These are phyloP conservation scores for Hagleromyces aurorensis DNA, from an alignment of 805 yeast species.

Conservation along the genomic window DNA sequence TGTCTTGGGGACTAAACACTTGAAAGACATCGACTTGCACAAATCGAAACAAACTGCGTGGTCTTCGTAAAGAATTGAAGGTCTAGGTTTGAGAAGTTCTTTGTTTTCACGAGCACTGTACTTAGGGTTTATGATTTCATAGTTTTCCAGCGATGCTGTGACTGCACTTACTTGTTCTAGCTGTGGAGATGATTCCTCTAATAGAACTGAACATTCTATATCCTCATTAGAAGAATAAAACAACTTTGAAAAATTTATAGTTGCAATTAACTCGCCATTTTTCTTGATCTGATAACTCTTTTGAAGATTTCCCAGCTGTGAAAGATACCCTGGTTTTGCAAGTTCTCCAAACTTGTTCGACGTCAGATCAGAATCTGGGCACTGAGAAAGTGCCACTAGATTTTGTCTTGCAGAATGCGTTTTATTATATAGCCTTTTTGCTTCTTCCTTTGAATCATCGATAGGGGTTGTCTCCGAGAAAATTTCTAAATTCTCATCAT, in stretches of 20 bases:
- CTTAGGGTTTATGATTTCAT: slow-evolving; percentile 32
- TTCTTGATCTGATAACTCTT: slow-evolving; percentile 36
- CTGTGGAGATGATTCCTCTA: slow-evolving; percentile 20
- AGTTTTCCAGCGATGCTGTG: slow-evolving; percentile 29
- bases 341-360: slow-evolving; percentile 1
- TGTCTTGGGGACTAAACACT: slow-evolving; percentile 27
- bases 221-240: slow-evolving; percentile 41
- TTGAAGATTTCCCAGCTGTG: slow-evolving; percentile 26
- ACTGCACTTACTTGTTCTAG: slow-evolving; percentile 34
- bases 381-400: slow-evolving; percentile 11
- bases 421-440: slow-evolving; percentile 4
- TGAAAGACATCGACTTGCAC: slow-evolving; percentile 21
- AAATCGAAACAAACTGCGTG: slow-evolving; percentile 29
- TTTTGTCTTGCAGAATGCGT: slow-evolving; percentile 8
- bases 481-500: slow-evolving; percentile 3
- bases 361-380: slow-evolving; percentile 1
- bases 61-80: slow-evolving; percentile 23
- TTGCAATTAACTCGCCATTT: slow-evolving; percentile 36
- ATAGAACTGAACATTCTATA: slow-evolving; percentile 34
- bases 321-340: slow-evolving; percentile 9
- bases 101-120: slow-evolving; percentile 16
- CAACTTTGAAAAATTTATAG: slow-evolving; percentile 33
- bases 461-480: slow-evolving; percentile 6
- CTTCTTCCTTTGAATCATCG: slow-evolving; percentile 4
- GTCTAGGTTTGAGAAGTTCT: slow-evolving; percentile 11